A percentile compares a stretch with the other conserved stretches of the same genome.
phyloP scores from a whole-genome alignment of 2,329 filamentous ascomycete genomes.

The Zasmidium cellare region DNA sequence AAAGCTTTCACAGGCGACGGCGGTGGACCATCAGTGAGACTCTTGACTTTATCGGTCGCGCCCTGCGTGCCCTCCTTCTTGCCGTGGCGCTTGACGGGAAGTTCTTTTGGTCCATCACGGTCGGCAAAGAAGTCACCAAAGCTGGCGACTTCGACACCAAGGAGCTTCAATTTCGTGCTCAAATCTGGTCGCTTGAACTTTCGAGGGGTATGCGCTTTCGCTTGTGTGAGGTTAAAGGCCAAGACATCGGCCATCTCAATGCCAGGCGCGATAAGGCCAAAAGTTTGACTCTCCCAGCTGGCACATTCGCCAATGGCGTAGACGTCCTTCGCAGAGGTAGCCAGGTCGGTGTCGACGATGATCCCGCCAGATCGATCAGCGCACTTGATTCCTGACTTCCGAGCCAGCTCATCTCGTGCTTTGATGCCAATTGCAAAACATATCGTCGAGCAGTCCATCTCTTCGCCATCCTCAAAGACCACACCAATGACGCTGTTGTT shows the following conservation, averaged over 20 bases:
- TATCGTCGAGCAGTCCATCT: slow-evolving; percentile 74
- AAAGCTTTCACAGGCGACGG: slow-evolving; percentile 73
- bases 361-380: slow-evolving; percentile 75
- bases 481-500: slow-evolving; percentile 71
- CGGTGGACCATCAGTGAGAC: slow-evolving; percentile 56
- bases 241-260: slow-evolving; percentile 92
- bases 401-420: slow-evolving; percentile 75
- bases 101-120: slow-evolving; percentile 72
- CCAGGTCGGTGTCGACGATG: slow-evolving; percentile 65
- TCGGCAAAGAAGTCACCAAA: slow-evolving; percentile 95
- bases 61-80: slow-evolving; percentile 45
- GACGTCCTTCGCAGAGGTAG: slow-evolving; percentile 69
- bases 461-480: slow-evolving; percentile 76
- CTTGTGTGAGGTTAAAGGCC: slow-evolving; percentile 86
- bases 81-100: slow-evolving; percentile 60
- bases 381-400: slow-evolving; percentile 68
- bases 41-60: slow-evolving; percentile 50
- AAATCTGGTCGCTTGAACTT: slow-evolving; percentile 80
- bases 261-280: slow-evolving; percentile 84
- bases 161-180: slow-evolving; percentile 86
- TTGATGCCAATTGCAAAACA: slow-evolving; percentile 90
- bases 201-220: slow-evolving; percentile 67
- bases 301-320: slow-evolving; percentile 92
- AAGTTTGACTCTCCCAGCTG: slow-evolving; percentile 83
- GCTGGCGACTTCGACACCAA: slow-evolving; percentile 88